Evolutionary conservation across 2,329 filamentous ascomycete species (phyloP).

Genomic region (Fusarium sp.): DNA sequence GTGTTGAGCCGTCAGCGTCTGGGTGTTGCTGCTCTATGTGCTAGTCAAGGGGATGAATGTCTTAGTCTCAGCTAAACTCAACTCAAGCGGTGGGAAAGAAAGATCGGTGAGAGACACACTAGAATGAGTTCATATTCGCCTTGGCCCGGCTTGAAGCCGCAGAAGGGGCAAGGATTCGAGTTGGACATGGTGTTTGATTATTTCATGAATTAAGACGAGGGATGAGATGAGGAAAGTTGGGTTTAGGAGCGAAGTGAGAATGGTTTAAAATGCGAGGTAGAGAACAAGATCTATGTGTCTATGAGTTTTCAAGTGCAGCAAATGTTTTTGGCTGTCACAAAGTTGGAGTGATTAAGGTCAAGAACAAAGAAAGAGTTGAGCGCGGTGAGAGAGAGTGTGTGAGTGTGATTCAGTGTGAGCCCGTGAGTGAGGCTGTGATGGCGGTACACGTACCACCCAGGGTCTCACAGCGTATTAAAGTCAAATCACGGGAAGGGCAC

Average conservation of each 20-base stretch:
- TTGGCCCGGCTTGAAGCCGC: conserved; percentile 44
- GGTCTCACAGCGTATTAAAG: neutral
- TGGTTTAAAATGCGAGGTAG: neutral
- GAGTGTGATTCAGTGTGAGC: neutral
- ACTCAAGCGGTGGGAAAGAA: neutral
- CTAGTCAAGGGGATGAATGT: conserved; percentile 24
- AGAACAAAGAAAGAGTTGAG: conserved; percentile 17
- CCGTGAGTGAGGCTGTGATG: conserved; percentile 30
- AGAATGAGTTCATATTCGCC: conserved; percentile 49
- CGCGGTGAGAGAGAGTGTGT: conserved; percentile 1
- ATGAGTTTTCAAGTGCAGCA: neutral
- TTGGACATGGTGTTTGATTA: conserved; percentile 6
- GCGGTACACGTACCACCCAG: conserved; percentile 22
- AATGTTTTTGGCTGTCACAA: neutral
- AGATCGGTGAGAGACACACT: conserved; percentile 38
- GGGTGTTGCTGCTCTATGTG: conserved; percentile 44
- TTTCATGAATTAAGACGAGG: neutral
- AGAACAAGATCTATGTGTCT: neutral
- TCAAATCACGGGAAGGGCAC: neutral
- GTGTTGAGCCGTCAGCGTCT: conserved; percentile 28
- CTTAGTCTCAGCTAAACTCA: conserved; percentile 18
- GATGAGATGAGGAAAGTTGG: neutral
- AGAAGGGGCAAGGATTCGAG: conserved; percentile 48
- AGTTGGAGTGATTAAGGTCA: neutral
- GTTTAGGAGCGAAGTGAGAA: neutral